Evolutionary conservation across 2,329 filamentous ascomycete genomes (phyloP).

Genomic region (Pyrenochaeta sp.): DNA sequence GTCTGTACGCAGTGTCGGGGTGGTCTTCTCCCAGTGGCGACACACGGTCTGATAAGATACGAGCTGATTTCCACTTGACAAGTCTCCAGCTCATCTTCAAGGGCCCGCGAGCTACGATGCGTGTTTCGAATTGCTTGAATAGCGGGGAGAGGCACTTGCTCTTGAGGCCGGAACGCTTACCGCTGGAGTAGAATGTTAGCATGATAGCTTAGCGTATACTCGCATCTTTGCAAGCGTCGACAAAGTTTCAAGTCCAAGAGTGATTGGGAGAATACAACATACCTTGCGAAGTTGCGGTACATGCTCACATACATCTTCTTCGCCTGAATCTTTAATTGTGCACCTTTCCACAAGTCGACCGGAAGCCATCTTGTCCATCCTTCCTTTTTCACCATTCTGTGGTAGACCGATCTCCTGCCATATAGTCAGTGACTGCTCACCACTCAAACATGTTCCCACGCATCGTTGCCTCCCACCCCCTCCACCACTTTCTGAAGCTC

Average conservation of each 20-base stretch:
- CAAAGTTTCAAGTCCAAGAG: no score
- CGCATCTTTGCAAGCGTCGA: no score
- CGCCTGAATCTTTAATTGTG: constrained; percentile 49
- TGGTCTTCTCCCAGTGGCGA: constrained; percentile 50
- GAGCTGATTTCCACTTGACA: constrained; percentile 46
- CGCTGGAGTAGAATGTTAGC: constrained; percentile 23
- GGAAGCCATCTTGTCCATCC: constrained; percentile 19
- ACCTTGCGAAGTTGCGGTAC: constrained; percentile 65
- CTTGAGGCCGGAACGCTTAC: constrained; percentile 30
- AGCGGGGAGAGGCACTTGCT: constrained; percentile 64
- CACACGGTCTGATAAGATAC: constrained; percentile 64
- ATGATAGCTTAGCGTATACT: no score
- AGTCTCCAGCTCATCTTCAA: constrained; percentile 57
- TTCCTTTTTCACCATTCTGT: constrained; percentile 18
- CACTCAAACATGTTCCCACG: not conserved
- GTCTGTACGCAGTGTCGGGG: constrained; percentile 31
- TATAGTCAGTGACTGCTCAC: no score
- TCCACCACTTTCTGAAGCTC: not conserved
- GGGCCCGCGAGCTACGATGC: constrained; percentile 60
- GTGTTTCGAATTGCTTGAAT: constrained; percentile 58
- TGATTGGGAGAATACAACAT: no score
- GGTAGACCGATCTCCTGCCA: constrained; percentile 22
- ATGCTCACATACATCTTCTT: constrained; percentile 67
- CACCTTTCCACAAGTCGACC: constrained; percentile 17
- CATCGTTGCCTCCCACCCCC: not conserved